Conservation (phyloP, 257 asterid genomes). For the Nicotiana obtusifolia region DNA sequence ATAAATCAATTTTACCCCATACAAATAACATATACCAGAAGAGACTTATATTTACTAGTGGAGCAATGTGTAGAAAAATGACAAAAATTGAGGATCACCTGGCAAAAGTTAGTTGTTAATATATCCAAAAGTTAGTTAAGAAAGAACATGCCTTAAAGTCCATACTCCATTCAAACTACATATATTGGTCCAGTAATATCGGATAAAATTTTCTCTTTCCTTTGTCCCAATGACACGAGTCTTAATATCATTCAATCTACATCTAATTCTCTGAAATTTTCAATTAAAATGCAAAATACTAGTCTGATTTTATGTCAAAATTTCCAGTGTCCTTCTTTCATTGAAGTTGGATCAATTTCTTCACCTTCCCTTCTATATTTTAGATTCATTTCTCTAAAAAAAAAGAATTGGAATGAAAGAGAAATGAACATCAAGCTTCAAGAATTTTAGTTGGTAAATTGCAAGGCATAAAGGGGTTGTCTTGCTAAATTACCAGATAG, state of each 20-base stretch:
- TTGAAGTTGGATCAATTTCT: conserved; percentile 2
- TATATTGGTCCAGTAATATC: background rate
- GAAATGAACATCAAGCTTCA: background rate
- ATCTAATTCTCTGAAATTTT: background rate
- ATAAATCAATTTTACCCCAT: too few relatives aligned
- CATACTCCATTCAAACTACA: conserved; percentile 5
- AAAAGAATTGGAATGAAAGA: background rate
- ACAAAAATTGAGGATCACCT: background rate
- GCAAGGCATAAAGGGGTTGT: background rate
- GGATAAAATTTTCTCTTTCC: background rate
- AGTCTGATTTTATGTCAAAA: background rate
- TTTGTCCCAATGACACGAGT: background rate
- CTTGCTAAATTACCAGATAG: background rate
- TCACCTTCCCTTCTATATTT: conserved; percentile 2
- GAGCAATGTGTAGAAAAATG: conserved; percentile 9
- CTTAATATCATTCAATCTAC: background rate
- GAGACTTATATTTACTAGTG: background rate
- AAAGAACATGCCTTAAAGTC: background rate
- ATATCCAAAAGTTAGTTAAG: conserved; percentile 5
- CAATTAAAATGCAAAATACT: background rate
- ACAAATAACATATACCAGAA: too few relatives aligned
- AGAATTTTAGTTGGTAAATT: background rate
- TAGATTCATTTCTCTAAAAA: background rate
- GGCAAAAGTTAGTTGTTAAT: conserved; percentile 1
- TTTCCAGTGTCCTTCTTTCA: background rate